A percentile compares a stretch with the other conserved stretches of the same genome.
These are phyloP conservation scores for Heliamphora pulchella DNA, from an alignment of 179 eudicot genomes.

Conservation along the genomic window DNA sequence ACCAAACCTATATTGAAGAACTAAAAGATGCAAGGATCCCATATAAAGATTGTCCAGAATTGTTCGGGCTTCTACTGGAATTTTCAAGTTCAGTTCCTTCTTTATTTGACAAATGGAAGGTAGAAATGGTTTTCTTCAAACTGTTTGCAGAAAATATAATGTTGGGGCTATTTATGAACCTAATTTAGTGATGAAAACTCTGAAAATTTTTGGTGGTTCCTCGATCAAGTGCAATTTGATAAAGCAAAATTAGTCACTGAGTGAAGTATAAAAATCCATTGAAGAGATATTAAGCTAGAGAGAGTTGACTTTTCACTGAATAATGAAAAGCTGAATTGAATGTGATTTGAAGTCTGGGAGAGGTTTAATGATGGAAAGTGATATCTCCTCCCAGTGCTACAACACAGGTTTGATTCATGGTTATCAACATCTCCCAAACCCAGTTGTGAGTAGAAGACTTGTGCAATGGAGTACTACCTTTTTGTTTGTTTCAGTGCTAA, in stretches of 20 bases:
- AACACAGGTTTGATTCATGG: too few species aligned
- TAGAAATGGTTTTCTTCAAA: slow-evolving; percentile 20
- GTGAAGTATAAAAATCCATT: not conserved
- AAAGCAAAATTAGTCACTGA: not conserved
- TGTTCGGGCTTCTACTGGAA: slow-evolving; percentile 63
- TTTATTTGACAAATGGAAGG: slow-evolving; percentile 66
- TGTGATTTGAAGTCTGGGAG: not conserved
- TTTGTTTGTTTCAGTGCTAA: not conserved
- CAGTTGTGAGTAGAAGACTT: too few species aligned
- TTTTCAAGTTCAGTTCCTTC: slow-evolving; percentile 46
- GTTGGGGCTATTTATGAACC: not conserved
- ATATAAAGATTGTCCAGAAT: slow-evolving; percentile 62
- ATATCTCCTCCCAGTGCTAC: too few species aligned
- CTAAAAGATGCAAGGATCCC: slow-evolving; percentile 60
- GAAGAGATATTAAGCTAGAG: not conserved
- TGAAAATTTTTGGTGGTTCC: not conserved
- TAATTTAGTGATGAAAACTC: not conserved
- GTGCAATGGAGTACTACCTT: too few species aligned
- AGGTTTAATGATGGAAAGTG: too few species aligned
- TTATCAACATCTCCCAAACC: too few species aligned
- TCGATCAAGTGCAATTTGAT: not conserved
- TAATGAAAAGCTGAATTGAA: not conserved
- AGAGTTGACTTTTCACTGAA: not conserved
- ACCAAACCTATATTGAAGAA: slow-evolving; percentile 60
- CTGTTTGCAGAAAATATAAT: not conserved